phyloP scores from a whole-genome alignment of 1,284 basidiomycete genomes.

The Tetrapyrgos nigripes region DNA sequence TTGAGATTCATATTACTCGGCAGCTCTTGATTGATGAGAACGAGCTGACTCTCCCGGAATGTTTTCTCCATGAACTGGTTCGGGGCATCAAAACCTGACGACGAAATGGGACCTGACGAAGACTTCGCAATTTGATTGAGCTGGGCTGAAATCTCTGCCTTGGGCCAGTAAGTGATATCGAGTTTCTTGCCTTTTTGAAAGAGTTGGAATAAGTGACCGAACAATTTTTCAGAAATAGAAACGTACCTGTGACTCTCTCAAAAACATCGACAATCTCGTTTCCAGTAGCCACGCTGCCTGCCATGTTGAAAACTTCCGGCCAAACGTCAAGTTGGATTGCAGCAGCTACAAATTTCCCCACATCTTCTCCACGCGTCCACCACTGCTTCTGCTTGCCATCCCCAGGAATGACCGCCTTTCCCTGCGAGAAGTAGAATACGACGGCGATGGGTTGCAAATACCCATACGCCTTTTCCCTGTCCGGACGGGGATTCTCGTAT shows the following conservation, averaged over 20 bases:
- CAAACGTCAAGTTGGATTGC: slow-evolving; percentile 8
- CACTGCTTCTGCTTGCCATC: slow-evolving; percentile 7
- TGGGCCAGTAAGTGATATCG: slow-evolving; percentile 2
- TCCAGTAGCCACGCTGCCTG: slow-evolving; percentile 4
- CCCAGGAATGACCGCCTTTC: slow-evolving; percentile 12
- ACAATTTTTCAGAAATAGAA: not conserved
- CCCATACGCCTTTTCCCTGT: slow-evolving; percentile 4
- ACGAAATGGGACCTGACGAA: too few relatives aligned
- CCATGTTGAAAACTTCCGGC: slow-evolving; percentile 10
- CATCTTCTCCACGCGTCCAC: slow-evolving; percentile 9
- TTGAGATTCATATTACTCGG: not conserved
- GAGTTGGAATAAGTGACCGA: too few relatives aligned
- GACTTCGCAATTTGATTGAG: too few relatives aligned
- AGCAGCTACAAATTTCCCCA: slow-evolving; percentile 12
- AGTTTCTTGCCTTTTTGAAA: slow-evolving; percentile 2
- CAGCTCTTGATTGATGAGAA: too few relatives aligned
- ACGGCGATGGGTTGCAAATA: slow-evolving; percentile 2
- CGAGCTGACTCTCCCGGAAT: too few relatives aligned
- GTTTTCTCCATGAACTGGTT: too few relatives aligned
- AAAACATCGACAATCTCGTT: slow-evolving; percentile 8
- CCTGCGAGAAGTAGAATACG: not conserved
- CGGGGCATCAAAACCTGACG: too few relatives aligned
- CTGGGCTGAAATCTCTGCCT: not conserved
- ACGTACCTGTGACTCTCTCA: slow-evolving; percentile 10
- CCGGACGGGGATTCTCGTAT: slow-evolving; percentile 5